phyloP scores from a whole-genome alignment of 2,329 filamentous ascomycete genomes.

The Colletotrichum sp. region DNA sequence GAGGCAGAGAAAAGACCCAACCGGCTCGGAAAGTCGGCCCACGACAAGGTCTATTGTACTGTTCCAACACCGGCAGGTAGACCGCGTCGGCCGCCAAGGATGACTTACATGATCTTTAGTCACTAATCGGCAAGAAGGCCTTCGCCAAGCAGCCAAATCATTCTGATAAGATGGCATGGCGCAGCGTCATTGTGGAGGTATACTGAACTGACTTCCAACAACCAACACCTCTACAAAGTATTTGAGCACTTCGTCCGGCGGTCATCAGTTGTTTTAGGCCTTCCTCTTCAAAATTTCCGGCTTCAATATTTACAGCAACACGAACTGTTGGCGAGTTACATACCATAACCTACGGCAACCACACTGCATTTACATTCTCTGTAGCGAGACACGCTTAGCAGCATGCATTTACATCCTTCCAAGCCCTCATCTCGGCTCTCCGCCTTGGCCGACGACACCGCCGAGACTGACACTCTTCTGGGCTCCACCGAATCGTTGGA shows the following conservation, averaged over 20 bases:
- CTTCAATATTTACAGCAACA: background rate
- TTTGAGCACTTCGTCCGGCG: background rate
- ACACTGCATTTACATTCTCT: background rate
- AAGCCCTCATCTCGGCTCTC: background rate
- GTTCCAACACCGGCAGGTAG: background rate
- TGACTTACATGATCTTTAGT: background rate
- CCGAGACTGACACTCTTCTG: background rate
- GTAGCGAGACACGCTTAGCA: background rate
- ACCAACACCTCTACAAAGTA: background rate
- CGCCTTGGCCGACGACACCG: background rate
- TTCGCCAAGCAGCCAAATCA: background rate
- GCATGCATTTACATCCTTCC: background rate
- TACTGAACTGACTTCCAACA: background rate
- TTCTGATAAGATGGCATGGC: background rate
- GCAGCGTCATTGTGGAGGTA: background rate
- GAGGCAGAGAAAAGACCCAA: background rate
- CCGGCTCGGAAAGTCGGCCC: background rate
- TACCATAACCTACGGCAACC: background rate
- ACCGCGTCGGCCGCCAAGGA: background rate
- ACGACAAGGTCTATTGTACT: background rate
- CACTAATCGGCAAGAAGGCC: background rate
- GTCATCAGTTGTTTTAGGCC: background rate
- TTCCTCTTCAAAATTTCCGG: background rate
- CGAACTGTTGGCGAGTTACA: background rate
- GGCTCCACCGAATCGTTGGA: background rate